phyloP scores from a whole-genome alignment of 2,329 filamentous ascomycete genomes.

The Diplocarpon rosae region DNA sequence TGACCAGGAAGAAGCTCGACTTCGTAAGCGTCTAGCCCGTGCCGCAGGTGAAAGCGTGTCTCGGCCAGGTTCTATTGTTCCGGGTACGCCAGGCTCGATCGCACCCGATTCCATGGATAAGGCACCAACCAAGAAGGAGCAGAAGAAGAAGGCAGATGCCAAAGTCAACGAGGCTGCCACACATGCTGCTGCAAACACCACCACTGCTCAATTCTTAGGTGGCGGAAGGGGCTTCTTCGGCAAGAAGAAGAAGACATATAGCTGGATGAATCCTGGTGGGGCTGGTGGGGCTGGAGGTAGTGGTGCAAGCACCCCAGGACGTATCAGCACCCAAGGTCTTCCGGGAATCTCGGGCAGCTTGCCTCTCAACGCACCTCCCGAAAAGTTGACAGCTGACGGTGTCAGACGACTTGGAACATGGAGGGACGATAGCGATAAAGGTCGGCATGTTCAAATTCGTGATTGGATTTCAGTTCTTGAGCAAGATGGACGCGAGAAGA shows the following conservation, averaged over 20 bases:
- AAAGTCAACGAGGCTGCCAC: constrained; percentile 68
- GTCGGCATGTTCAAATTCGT: constrained; percentile 69
- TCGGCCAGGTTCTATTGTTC: constrained; percentile 38
- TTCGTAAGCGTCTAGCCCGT: constrained; percentile 56
- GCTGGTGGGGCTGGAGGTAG: constrained; percentile 33
- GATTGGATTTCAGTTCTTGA: constrained; percentile 76
- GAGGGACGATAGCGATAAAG: constrained; percentile 68
- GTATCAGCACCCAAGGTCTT: constrained; percentile 25
- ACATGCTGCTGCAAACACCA: constrained; percentile 73
- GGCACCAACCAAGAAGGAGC: constrained; percentile 76
- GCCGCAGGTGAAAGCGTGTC: constrained; percentile 39
- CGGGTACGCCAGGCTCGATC: constrained; percentile 49
- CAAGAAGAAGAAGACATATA: constrained; percentile 60
- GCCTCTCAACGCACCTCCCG: constrained; percentile 28
- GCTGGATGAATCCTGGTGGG: constrained; percentile 53
- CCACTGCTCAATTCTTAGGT: constrained; percentile 66
- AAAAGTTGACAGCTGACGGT: constrained; percentile 43
- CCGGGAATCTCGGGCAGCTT: constrained; percentile 29
- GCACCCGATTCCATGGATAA: constrained; percentile 57
- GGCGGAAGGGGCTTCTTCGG: constrained; percentile 45
- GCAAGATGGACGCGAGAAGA: constrained; percentile 58
- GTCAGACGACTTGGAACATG: constrained; percentile 59
- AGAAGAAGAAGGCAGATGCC: constrained; percentile 61
- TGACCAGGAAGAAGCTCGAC: constrained; percentile 60
- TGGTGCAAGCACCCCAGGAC: constrained; percentile 39